Base-by-base conservation (phyloP, 2,329 filamentous ascomycete species). In the Fulvia fulva region DNA sequence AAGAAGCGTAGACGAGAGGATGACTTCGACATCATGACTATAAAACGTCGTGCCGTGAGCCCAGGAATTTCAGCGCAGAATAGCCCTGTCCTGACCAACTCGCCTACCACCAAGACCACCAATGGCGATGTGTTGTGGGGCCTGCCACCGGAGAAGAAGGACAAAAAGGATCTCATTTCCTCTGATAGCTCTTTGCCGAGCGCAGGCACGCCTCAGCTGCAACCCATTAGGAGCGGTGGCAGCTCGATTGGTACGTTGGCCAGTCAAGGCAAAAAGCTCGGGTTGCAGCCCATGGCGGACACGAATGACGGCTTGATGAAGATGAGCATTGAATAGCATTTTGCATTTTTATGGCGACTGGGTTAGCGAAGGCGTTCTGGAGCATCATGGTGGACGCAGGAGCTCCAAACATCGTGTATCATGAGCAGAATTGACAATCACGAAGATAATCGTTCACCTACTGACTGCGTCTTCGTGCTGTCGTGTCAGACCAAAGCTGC, bases 261-360 rank as follows among this genome's bases (percentile, higher is more conserved):
- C 26, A 62, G 56, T 51, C 63, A 65, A 45, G 67, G 67, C 28
- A 82, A 87, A 79, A 62, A 90, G 32, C 80, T 96, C 14, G 91
- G 91, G 8, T 82, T 95, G 65, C 92, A 97, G 75, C 91, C 92
- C 1, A 97, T 97, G 92, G 88, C 85, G 19, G 93, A 97, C 74
- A 93, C 93, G n/a, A 91, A 91, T 71, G 93, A 97, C 73, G 90
- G 91, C 1, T 81, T 97, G 64, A 96, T 96, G 88, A 91, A 93
- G 68, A 94, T 97, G 89, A 96, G 90, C 74, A 96, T 97, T 69
- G 92, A 97, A 73, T 96, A 77, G 76, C 22, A 53, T 46, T 21
- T 30, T 23, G 22, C 12, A 25, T 51, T n/a, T 23, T 9, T 32
- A 12, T n/a, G 50, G n/a, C 47, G 52, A 16, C 46, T n/a, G n/a